Base-by-base conservation (phyloP, 1,139 yeast genomes). In the Geotrichum carabidarum region DNA sequence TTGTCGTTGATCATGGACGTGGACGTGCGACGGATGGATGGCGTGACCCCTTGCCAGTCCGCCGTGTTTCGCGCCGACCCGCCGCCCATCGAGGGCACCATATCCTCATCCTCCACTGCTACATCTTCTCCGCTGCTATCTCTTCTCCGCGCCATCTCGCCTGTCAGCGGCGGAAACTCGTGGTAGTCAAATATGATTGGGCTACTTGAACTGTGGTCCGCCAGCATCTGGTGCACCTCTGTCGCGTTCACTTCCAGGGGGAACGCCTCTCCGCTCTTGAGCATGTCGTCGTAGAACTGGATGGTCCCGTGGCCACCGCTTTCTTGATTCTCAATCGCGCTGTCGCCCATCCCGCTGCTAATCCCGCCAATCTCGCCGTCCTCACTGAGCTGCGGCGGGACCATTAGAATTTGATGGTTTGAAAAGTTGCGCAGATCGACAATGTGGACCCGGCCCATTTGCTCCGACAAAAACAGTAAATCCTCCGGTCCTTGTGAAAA, bases 401-500 rank as follows among this genome's bases (percentile, higher is more conserved):
- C 43, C 48, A 47, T 48, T 18, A 89, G 75, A 37, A 90, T 89
- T 66, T 87, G 95, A 65, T 87, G 95, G 62, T 84, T 81, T 59
- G 76, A 74, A 63, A 82, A 78, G 63, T 84, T 81, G 57, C 96
- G 77, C 46, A 89, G 76, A 68, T 90, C 96, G 30, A 90, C 74
- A 52, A 89, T 74, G 70, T 90, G 97, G 2, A 90, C 87, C 54
- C 96, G 74, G 0, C 95, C 95, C 57, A 83, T 86, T 64, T 90
- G 96, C 67, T 90, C 97, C 53, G 87, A 80, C 1, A 90, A 75
- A 54, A 86, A 81, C 61, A 90, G 73, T 58, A 89, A 70, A 68
- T 90, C 96, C 63, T 84, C 90, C 30, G 84, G 75, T 12, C 86
- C 85, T 48, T 81, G 77, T 12, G 91, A 78, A 64, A 87, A 88